Evolutionary conservation across 2,329 filamentous ascomycete genomes (phyloP).

Genomic region (Colletotrichum navitas): DNA sequence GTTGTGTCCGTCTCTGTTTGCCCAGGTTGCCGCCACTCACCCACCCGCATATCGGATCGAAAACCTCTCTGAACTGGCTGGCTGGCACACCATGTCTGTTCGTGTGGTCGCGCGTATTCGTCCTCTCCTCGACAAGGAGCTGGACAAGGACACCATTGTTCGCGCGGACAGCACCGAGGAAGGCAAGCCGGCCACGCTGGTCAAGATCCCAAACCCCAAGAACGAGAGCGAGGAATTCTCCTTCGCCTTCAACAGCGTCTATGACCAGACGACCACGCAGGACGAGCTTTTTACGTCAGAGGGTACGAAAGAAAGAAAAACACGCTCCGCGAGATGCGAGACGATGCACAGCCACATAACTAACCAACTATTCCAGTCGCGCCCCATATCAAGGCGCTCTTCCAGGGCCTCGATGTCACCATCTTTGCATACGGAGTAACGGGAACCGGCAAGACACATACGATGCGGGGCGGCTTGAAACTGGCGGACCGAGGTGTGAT

Average conservation of each 20-base stretch:
- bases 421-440: slow-evolving; percentile 95
- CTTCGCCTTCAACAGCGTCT: slow-evolving; percentile 95
- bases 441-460: slow-evolving; percentile 94
- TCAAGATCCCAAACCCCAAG: slow-evolving; percentile 94
- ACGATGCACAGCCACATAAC: slow-evolving; percentile 26
- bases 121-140: slow-evolving; percentile 86
- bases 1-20: background rate
- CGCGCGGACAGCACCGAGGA: slow-evolving; percentile 72
- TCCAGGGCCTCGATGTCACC: slow-evolving; percentile 88
- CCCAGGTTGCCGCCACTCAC: background rate
- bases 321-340: slow-evolving; percentile 18
- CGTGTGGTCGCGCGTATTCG: slow-evolving; percentile 92
- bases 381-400: slow-evolving; percentile 90
- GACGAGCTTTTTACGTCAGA: slow-evolving; percentile 91
- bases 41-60: slow-evolving; percentile 2
- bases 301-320: slow-evolving; percentile 65
- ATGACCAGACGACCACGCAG: slow-evolving; percentile 83
- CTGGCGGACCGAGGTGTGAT: slow-evolving; percentile 90
- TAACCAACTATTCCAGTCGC: slow-evolving; percentile 69
- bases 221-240: slow-evolving; percentile 92
- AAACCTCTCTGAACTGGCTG: slow-evolving; percentile 30
- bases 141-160: slow-evolving; percentile 90
- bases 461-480: slow-evolving; percentile 91
- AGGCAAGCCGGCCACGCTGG: slow-evolving; percentile 73
- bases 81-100: slow-evolving; percentile 68